These are phyloP conservation scores for Kwoniella heveanensis DNA, from an alignment of 768 basidiomycete species.

Conservation along the genomic window DNA sequence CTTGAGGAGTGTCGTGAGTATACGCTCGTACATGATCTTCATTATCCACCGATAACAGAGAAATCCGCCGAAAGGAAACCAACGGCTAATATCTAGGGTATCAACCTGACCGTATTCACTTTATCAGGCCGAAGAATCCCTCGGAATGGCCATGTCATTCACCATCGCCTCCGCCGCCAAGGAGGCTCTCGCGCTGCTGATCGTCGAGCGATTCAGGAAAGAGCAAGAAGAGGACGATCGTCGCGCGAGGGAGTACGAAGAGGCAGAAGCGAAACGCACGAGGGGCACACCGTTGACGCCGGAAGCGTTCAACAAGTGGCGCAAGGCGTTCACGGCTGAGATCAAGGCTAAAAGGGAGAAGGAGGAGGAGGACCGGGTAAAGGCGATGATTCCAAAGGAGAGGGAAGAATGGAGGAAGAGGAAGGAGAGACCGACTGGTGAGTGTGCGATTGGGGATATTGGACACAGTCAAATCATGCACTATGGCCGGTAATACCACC, in stretches of 20 bases:
- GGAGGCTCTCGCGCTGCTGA: constrained; percentile 70
- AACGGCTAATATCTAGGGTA: too few species aligned
- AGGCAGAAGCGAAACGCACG: constrained; percentile 86
- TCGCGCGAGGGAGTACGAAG: constrained; percentile 68
- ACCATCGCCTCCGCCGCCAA: constrained; percentile 82
- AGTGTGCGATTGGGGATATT: too few species aligned
- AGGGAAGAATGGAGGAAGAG: constrained; percentile 77
- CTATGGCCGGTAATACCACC: too few species aligned
- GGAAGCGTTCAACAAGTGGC: constrained; percentile 80
- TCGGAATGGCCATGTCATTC: constrained; percentile 92
- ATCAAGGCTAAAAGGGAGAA: constrained; percentile 62
- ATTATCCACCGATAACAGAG: too few species aligned
- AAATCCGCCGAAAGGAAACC: too few species aligned
- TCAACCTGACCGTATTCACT: too few species aligned
- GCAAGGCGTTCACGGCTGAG: constrained; percentile 73
- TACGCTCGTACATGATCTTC: not conserved
- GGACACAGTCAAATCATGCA: too few species aligned
- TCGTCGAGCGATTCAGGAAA: constrained; percentile 63
- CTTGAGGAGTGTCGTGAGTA: constrained; percentile 63
- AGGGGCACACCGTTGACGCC: constrained; percentile 88
- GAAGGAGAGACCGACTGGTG: constrained; percentile 69
- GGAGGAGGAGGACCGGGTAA: constrained; percentile 79
- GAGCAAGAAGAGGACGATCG: constrained; percentile 70
- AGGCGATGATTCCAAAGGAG: constrained; percentile 73
- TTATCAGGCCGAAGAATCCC: constrained; percentile 49